phyloP scores from a whole-genome alignment of 352 stramenopile genomes.

The Globisporangium parvum region DNA sequence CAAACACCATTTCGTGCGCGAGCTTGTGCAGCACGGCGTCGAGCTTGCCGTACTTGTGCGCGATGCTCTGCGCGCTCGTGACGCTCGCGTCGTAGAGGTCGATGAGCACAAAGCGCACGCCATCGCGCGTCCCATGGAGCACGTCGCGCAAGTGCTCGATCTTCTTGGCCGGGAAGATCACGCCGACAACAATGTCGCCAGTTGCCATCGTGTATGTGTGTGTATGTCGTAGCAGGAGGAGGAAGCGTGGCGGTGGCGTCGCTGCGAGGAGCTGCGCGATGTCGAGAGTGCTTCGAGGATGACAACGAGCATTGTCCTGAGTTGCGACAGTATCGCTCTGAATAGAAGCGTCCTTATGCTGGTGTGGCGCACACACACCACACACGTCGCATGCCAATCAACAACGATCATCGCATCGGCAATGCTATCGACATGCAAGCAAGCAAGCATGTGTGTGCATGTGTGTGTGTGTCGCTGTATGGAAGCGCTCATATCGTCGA shows the following conservation, averaged over 20 bases:
- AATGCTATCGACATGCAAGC: too few relatives aligned
- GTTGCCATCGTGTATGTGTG: not conserved
- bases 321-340: too few relatives aligned
- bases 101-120: slow-evolving; percentile 70
- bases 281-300: too few relatives aligned
- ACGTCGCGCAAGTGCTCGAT: slow-evolving; percentile 67
- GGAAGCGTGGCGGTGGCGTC: too few relatives aligned
- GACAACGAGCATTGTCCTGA: too few relatives aligned
- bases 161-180: slow-evolving; percentile 83
- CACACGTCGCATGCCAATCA: too few relatives aligned
- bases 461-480: not conserved
- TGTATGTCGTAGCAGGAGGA: not conserved
- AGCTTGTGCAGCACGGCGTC: slow-evolving; percentile 78
- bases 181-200: slow-evolving; percentile 32
- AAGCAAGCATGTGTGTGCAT: too few relatives aligned
- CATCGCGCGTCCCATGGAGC: slow-evolving; percentile 30
- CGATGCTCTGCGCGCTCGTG: slow-evolving; percentile 25
- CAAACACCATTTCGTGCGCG: slow-evolving; percentile 81
- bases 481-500: not conserved
- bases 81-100: slow-evolving; percentile 47
- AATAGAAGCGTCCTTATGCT: too few relatives aligned
- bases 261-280: too few relatives aligned
- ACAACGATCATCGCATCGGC: too few relatives aligned
- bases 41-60: slow-evolving; percentile 33
- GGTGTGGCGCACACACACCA: too few relatives aligned